A percentile compares a stretch with the other conserved stretches of the same genome.
These are phyloP conservation scores for Russula sp. DNA, from an alignment of 768 basidiomycete genomes.

Conservation along the genomic window DNA sequence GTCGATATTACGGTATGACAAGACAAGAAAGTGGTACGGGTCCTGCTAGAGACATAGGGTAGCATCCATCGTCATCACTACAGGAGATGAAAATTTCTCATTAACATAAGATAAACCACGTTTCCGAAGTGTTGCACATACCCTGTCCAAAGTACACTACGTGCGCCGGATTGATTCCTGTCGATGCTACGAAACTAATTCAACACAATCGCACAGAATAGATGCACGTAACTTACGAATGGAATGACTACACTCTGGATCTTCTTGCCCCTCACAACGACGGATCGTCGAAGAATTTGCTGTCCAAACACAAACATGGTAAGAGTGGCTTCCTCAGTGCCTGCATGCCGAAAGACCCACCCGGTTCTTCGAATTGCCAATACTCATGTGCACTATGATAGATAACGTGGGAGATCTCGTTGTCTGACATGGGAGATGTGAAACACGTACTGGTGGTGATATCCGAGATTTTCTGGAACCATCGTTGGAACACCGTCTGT, in stretches of 20 bases:
- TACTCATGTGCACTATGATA: conserved; percentile 40
- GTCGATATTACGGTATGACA: neutral
- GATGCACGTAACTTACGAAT: conserved; percentile 40
- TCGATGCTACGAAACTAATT: conserved; percentile 39
- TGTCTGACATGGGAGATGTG: neutral
- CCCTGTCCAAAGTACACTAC: conserved; percentile 47
- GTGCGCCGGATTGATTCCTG: conserved; percentile 49
- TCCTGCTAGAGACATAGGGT: conserved; percentile 22
- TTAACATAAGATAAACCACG: neutral
- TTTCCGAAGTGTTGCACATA: conserved; percentile 27
- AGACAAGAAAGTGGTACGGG: neutral
- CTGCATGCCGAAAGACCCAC: conserved; percentile 28
- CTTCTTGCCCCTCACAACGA: conserved; percentile 46
- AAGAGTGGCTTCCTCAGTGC: neutral
- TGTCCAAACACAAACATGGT: neutral
- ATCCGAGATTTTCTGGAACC: conserved; percentile 45
- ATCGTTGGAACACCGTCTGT: conserved; percentile 54
- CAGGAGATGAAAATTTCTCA: neutral
- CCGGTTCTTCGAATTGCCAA: conserved; percentile 49
- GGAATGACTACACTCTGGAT: conserved; percentile 47
- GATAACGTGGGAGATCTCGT: neutral
- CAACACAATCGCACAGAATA: neutral
- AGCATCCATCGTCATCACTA: conserved; percentile 27
- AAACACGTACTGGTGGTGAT: conserved; percentile 43
- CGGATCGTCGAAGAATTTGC: conserved; percentile 39